phyloP scores from a whole-genome alignment of 1,139 yeast species.

The Blastobotrys apis region DNA sequence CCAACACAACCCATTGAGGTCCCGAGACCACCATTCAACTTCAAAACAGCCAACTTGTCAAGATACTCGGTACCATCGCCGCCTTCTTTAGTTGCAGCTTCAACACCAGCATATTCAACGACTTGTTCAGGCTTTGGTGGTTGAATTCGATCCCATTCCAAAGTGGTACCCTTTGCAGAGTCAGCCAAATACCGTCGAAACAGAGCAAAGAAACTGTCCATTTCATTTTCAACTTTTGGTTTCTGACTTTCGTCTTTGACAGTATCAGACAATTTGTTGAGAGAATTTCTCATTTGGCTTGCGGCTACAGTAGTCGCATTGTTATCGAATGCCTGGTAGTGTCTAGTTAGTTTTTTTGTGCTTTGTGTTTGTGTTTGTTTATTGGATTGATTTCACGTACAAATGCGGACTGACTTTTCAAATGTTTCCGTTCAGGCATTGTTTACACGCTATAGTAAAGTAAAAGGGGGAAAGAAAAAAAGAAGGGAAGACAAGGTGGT shows the following conservation, averaged over 20 bases:
- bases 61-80: constrained; percentile 47
- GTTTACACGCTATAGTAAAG: neutral
- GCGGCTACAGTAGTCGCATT: constrained; percentile 96
- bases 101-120: constrained; percentile 61
- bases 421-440: constrained; percentile 19
- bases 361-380: neutral
- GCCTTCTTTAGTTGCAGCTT: constrained; percentile 19
- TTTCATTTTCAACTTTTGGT: constrained; percentile 73
- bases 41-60: constrained; percentile 85
- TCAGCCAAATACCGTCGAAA: constrained; percentile 90
- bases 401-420: constrained; percentile 34
- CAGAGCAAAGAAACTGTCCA: constrained; percentile 91
- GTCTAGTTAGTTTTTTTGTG: constrained; percentile 4
- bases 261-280: constrained; percentile 83
- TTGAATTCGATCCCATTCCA: constrained; percentile 94
- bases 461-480: constrained; percentile 1
- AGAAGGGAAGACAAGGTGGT: neutral
- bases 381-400: constrained; percentile 22
- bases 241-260: constrained; percentile 55
- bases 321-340: constrained; percentile 76
- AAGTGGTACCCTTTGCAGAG: constrained; percentile 77
- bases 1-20: constrained; percentile 99
- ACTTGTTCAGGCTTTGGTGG: constrained; percentile 89
- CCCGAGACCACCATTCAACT: constrained; percentile 96
- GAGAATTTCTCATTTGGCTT: constrained; percentile 94